phyloP scores from a whole-genome alignment of 2,329 filamentous ascomycete species.

The Fusarium keratoplasticum region DNA sequence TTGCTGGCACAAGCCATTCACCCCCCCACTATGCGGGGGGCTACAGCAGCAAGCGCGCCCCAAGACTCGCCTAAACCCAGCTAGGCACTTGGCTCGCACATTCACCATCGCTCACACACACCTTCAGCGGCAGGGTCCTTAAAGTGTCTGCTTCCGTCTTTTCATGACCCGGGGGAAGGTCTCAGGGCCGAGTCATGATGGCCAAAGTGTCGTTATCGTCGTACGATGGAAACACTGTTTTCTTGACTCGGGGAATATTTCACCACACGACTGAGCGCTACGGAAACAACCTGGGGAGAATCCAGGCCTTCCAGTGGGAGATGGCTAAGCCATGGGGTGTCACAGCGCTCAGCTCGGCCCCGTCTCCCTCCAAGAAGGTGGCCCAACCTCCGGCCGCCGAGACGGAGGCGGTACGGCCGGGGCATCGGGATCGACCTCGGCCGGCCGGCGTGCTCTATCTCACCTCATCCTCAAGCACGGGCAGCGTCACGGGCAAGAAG shows the following conservation, averaged over 20 bases:
- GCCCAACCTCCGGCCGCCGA: slow-evolving; percentile 24
- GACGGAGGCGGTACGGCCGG: slow-evolving; percentile 29
- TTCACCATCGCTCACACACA: slow-evolving; percentile 12
- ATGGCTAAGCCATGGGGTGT: not conserved
- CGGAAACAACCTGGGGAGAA: not conserved
- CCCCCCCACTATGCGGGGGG: slow-evolving; percentile 36
- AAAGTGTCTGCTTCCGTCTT: not conserved
- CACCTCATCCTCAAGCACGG: slow-evolving; percentile 3
- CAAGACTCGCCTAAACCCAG: slow-evolving; percentile 32
- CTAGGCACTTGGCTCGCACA: slow-evolving; percentile 26
- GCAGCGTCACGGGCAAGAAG: not conserved
- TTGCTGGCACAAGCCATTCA: slow-evolving; percentile 1
- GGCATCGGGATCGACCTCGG: slow-evolving; percentile 25
- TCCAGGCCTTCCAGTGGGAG: not conserved
- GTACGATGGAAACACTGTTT: not conserved
- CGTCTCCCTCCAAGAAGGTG: slow-evolving; percentile 15
- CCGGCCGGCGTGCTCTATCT: slow-evolving; percentile 6
- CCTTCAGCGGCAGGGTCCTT: not conserved
- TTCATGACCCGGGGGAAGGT: not conserved
- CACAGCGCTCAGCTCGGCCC: slow-evolving; percentile 21
- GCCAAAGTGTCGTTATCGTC: not conserved
- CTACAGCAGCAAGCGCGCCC: slow-evolving; percentile 23
- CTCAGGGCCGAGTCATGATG: not conserved
- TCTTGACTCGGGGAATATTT: not conserved
- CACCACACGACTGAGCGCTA: not conserved